A percentile compares a stretch with the other conserved stretches of the same genome.
Conservation (phyloP, 352 stramenopile species). For the Phytopythium litorale region DNA sequence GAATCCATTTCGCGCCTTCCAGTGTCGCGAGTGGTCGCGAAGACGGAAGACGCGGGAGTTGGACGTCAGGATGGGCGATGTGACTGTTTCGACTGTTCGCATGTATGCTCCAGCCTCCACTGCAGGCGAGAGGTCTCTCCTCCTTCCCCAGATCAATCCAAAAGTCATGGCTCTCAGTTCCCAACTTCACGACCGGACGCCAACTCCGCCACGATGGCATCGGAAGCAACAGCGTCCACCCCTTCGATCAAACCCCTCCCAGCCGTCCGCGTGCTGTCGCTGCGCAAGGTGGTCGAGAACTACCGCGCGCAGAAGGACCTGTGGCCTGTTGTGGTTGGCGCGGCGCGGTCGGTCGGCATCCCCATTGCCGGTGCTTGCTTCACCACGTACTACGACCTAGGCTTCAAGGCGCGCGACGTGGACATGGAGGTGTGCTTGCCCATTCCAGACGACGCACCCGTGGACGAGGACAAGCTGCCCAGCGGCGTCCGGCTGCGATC, state of each 20-base stretch:
- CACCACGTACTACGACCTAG: conserved; percentile 35
- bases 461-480: conserved; percentile 8
- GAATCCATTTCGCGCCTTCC: too few relatives aligned
- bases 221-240: neutral
- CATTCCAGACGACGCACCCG: conserved; percentile 14
- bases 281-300: conserved; percentile 35
- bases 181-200: too few relatives aligned
- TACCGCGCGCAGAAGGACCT: conserved; percentile 41
- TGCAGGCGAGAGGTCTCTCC: too few relatives aligned
- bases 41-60: too few relatives aligned
- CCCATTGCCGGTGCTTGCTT: conserved; percentile 21
- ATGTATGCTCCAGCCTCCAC: too few relatives aligned
- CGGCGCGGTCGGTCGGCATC: conserved; percentile 16
- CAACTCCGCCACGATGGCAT: neutral
- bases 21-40: too few relatives aligned
- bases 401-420: conserved; percentile 38
- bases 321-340: conserved; percentile 29
- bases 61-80: too few relatives aligned
- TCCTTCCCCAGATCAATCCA: too few relatives aligned
- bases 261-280: conserved; percentile 24
- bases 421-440: conserved; percentile 43
- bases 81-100: too few relatives aligned
- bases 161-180: too few relatives aligned
- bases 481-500: conserved; percentile 17
- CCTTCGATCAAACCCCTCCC: conserved; percentile 28